A percentile compares a stretch with the other conserved stretches of the same genome.
Conservation (phyloP, 441 rosid species). For the Raphanus hybrid region DNA sequence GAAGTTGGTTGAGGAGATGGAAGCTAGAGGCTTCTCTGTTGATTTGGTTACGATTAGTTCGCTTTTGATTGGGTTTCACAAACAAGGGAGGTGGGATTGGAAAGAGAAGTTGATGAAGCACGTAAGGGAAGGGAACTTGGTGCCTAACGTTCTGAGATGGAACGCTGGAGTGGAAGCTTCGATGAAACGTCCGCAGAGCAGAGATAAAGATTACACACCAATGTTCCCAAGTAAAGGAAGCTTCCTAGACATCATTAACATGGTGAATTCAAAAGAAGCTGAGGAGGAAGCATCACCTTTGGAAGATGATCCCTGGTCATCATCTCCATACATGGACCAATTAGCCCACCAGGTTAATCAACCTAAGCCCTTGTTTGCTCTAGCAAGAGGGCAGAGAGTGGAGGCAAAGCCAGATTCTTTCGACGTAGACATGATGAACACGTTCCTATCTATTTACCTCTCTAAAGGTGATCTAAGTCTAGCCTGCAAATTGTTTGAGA, state of each 20-base stretch:
- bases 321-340: slow-evolving; percentile 83
- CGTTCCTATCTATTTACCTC: slow-evolving; percentile 79
- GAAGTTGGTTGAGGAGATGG: slow-evolving; percentile 81
- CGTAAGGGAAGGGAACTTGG: slow-evolving; percentile 60
- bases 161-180: slow-evolving; percentile 67
- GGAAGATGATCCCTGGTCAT: slow-evolving; percentile 66
- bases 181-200: slow-evolving; percentile 58
- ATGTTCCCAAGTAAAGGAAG: slow-evolving; percentile 68
- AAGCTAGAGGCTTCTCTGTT: slow-evolving; percentile 67
- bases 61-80: slow-evolving; percentile 75
- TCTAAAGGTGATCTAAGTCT: slow-evolving; percentile 80
- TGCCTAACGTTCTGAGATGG: slow-evolving; percentile 73
- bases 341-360: slow-evolving; percentile 58
- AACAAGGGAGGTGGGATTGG: slow-evolving; percentile 82
- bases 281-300: slow-evolving; percentile 30
- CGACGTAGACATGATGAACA: slow-evolving; percentile 83
- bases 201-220: slow-evolving; percentile 59
- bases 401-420: slow-evolving; percentile 56
- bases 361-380: slow-evolving; percentile 52
- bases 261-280: slow-evolving; percentile 45
- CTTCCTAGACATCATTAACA: slow-evolving; percentile 51
- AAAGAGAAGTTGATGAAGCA: slow-evolving; percentile 77
- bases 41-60: slow-evolving; percentile 87
- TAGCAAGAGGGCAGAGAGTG: slow-evolving; percentile 64
- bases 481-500: slow-evolving; percentile 90